A percentile compares a stretch with the other conserved stretches of the same genome.
phyloP scores from a whole-genome alignment of 2,329 filamentous ascomycete species.

The Emmonsia crescens region DNA sequence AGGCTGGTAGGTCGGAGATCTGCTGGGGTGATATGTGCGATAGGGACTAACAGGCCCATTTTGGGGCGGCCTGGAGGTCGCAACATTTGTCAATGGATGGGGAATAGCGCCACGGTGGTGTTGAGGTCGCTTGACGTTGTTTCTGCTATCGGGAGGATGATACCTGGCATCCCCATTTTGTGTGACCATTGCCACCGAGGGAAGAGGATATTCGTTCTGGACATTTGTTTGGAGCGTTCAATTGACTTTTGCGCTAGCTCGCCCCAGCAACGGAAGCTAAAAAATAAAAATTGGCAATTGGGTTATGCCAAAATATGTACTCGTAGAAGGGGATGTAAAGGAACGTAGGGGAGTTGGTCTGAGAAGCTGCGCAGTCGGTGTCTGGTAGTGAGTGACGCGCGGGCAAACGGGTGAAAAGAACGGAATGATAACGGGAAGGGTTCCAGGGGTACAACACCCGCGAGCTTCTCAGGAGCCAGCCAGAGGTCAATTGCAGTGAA shows the following conservation, averaged over 20 bases:
- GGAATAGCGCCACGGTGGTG: constrained; percentile 16
- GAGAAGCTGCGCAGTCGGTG: neutral
- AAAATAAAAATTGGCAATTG: neutral
- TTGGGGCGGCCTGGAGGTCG: neutral
- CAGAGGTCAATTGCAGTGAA: constrained; percentile 19
- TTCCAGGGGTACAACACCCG: constrained; percentile 9
- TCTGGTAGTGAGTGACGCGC: neutral
- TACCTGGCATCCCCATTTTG: constrained; percentile 29
- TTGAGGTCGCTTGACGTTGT: constrained; percentile 12
- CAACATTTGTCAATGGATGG: constrained; percentile 6
- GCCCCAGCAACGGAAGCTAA: neutral
- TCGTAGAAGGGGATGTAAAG: neutral
- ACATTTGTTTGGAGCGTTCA: constrained; percentile 27
- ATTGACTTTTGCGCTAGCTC: neutral
- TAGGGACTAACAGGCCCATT: neutral
- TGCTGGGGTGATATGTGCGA: neutral
- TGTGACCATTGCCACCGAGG: constrained; percentile 36
- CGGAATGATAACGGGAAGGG: constrained; percentile 7
- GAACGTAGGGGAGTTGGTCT: constrained; percentile 1
- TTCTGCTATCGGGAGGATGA: constrained; percentile 23
- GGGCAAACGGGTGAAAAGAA: constrained; percentile 8
- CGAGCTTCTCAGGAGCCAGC: constrained; percentile 20
- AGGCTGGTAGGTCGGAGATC: constrained; percentile 2
- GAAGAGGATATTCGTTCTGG: constrained; percentile 27
- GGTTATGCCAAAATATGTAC: neutral